Conservation (phyloP, 345 rosid species). For the Excoecaria agallocha region DNA sequence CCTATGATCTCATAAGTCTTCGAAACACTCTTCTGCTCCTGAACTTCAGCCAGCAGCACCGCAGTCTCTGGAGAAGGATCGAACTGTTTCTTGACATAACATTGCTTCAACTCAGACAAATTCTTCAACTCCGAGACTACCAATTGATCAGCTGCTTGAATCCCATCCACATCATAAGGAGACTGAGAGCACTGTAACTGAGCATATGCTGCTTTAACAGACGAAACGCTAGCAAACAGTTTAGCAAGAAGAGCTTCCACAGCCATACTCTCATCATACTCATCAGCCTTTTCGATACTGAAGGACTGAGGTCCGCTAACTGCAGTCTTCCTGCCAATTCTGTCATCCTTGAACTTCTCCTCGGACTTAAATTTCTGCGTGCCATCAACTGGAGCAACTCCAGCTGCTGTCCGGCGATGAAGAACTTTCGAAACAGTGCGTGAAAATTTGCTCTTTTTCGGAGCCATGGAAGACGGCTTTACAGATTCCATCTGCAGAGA, state of each 20-base stretch:
- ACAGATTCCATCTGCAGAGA: conserved; percentile 67
- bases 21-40: conserved; percentile 61
- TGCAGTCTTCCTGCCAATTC: conserved; percentile 22
- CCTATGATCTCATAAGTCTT: conserved; percentile 63
- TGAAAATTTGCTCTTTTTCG: conserved; percentile 60
- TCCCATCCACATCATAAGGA: conserved; percentile 74
- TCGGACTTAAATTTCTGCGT: conserved; percentile 42
- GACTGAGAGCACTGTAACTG: conserved; percentile 78
- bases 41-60: conserved; percentile 60
- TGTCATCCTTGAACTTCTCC: conserved; percentile 36
- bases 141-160: conserved; percentile 61
- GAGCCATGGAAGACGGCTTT: conserved; percentile 49
- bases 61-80: conserved; percentile 60
- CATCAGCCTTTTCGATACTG: conserved; percentile 40
- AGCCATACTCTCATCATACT: conserved; percentile 35
- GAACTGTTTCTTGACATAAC: conserved; percentile 66
- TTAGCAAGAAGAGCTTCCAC: conserved; percentile 72
- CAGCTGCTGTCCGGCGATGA: conserved; percentile 50
- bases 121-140: conserved; percentile 60
- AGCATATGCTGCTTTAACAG: conserved; percentile 71
- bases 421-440: conserved; percentile 69
- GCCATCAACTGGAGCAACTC: conserved; percentile 58
- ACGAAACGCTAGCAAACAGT: conserved; percentile 70
- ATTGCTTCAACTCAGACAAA: conserved; percentile 76
- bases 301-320: conserved; percentile 42